Base-by-base conservation (phyloP, 2,329 filamentous ascomycete genomes). In the Fusarium chuoi region DNA sequence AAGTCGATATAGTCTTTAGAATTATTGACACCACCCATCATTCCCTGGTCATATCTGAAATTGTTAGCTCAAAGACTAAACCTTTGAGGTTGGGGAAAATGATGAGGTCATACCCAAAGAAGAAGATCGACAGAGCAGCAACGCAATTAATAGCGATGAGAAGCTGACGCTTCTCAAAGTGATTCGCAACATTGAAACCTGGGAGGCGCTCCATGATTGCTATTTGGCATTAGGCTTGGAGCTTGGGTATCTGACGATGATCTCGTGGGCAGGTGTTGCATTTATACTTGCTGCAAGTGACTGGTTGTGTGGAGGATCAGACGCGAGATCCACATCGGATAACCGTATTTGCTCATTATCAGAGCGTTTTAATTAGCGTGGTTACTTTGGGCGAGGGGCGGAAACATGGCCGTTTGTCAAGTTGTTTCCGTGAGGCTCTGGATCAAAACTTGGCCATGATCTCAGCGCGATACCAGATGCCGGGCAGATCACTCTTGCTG, bases 111-210 rank as follows among this genome's bases (percentile, higher is more conserved):
- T 77, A 78, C 55, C 75, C 76, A 54, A 78, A 78, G 60, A 78
- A 78, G 57, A 78, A 76, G 38, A 78, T 78, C 14, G 75, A 78
- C 1, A 78, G 49, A 8, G 61, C 76, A 15, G 76, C 76, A 13
- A 78, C 46, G 13, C 69, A 68, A 61, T 78, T 77, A 35, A 78
- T 71, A 17, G 72, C 74, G 15, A 78, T 77, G 49, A 78, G 75
- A 64, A 78, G 73, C 68, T 65, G 28, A 0, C 76, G 70, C 72
- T 77, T 78, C 72, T 78, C 75, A 22, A 73, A 73, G 39, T 70
- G 74, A 22, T 73, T 73, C 6, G 71, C 71, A 39, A 73, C 66
- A 42, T 73, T 73, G 5, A 74, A 72, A 15, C 71, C 71, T 0
- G 71, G 71, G 33, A 74, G 71, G 6, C 71, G 51, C 44, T 74